Conservation (phyloP, 805 yeast species). For the Citeromyces nyonsensis region DNA sequence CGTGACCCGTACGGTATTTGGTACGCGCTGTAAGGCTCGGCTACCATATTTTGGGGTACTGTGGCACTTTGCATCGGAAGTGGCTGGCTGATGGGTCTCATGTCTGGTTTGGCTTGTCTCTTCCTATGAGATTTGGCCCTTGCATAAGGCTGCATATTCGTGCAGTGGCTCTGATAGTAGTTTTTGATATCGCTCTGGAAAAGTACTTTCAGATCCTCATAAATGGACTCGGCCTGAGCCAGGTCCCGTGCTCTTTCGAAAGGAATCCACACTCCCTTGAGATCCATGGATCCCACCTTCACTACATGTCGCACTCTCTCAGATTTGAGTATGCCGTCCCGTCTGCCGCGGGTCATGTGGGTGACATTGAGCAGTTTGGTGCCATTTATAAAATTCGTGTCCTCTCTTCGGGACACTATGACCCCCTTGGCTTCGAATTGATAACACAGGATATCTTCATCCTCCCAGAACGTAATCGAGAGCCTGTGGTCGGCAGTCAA, state of each 20-base stretch:
- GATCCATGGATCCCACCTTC: slow-evolving; percentile 76
- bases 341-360: slow-evolving; percentile 74
- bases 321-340: slow-evolving; percentile 72
- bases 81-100: too few relatives aligned
- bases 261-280: slow-evolving; percentile 86
- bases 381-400: slow-evolving; percentile 76
- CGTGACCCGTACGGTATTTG: too few relatives aligned
- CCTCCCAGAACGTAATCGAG: slow-evolving; percentile 86
- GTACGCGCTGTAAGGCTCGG: too few relatives aligned
- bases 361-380: slow-evolving; percentile 74
- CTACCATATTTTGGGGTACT: too few relatives aligned
- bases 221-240: slow-evolving; percentile 70
- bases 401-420: slow-evolving; percentile 71
- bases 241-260: slow-evolving; percentile 69
- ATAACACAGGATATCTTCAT: slow-evolving; percentile 71
- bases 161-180: slow-evolving; percentile 1
- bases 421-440: slow-evolving; percentile 77
- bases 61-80: too few relatives aligned
- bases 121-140: too few relatives aligned
- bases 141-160: too few relatives aligned
- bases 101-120: too few relatives aligned
- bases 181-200: slow-evolving; percentile 63
- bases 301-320: slow-evolving; percentile 71
- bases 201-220: slow-evolving; percentile 48
- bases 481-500: slow-evolving; percentile 14